Evolutionary conservation across 345 rosid genomes (phyloP), one percentile per base, ranked within the genome.

Genomic region (Eucalyptus grandis): DNA sequence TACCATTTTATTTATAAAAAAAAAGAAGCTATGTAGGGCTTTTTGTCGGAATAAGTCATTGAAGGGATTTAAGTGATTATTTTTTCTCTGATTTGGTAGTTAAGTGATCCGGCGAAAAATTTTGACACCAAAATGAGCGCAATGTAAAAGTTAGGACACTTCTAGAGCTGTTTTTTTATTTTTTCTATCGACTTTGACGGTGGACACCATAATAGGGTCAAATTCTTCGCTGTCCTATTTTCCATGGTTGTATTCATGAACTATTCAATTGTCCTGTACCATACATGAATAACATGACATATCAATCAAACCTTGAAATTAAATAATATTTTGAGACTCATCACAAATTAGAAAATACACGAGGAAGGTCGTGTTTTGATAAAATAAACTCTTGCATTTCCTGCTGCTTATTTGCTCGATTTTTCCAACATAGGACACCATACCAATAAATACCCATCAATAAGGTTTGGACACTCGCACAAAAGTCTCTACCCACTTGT

Each of bases 81-180:
- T 50, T 50, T 50, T 6, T 6, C 8, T 50, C 3, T 15, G 1
- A 50, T 50, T 50, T 15, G 53, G 1, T 6, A 50, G 3, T 50
- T 50, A 50, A 50, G 53, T 50, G 53, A 50, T 50, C 3, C 1
- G 17, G 53, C 53, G 3, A 50, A 50, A 50, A 14, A 1, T 5
- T 14, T 50, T 50, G 53, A 50, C 19, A 50, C 1, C 17, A 50
- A 50, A 50, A 50, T 50, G 7, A 50, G 8, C 53, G 8, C 3
- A 3, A 15, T 50, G 0, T 2, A 0, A 50, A 50, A 50, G 0
- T 50, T 50, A 50, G 53, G 19, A 50, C n/a, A 26, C 65, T 49
- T 49, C 51, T 49, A 49, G 3, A 49, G 53, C 53, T 50, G 3
- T 49, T 49, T 5, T 49, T 49, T 47, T 47, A 11, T 13, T 49